Evolutionary conservation across 352 stramenopile species (phyloP).

Genomic region (Globisporangium emineosum): DNA sequence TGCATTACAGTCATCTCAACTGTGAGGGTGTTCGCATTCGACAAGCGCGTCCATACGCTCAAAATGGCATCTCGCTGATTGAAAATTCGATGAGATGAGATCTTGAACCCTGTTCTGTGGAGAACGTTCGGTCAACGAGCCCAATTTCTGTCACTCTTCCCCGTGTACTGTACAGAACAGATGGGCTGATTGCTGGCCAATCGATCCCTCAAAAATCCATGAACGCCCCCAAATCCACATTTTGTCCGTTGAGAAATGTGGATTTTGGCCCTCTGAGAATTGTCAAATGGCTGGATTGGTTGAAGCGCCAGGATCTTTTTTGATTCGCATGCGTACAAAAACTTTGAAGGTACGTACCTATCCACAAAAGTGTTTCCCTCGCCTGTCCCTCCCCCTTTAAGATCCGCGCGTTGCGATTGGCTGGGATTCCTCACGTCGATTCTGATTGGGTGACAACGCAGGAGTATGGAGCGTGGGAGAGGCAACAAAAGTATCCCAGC

Average conservation of each 20-base stretch:
- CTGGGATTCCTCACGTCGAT: neutral
- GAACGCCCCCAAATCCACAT: neutral
- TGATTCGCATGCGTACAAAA: constrained; percentile 5
- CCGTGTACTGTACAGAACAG: too few relatives aligned
- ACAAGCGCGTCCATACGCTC: too few relatives aligned
- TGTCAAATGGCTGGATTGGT: neutral
- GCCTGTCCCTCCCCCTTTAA: constrained; percentile 7
- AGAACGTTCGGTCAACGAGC: too few relatives aligned
- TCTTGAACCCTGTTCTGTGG: too few relatives aligned
- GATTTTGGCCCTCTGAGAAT: constrained; percentile 2
- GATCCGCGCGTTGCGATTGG: neutral
- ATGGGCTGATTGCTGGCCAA: too few relatives aligned
- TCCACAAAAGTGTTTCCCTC: constrained; percentile 12
- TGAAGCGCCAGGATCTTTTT: constrained; percentile 9
- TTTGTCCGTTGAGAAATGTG: neutral
- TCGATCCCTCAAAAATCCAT: neutral
- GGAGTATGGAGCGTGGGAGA: neutral
- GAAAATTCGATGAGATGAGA: too few relatives aligned
- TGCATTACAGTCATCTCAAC: too few relatives aligned
- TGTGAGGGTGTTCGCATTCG: too few relatives aligned
- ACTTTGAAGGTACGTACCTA: constrained; percentile 8
- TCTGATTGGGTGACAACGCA: neutral
- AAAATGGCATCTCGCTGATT: too few relatives aligned
- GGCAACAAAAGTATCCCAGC: too few relatives aligned
- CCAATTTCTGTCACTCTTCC: too few relatives aligned